Percentiles rank a stretch among this genome's conserved stretches.
These are phyloP conservation scores for Chlamydomonas applanata DNA, from an alignment of 139 green algal species.

Conservation along the genomic window DNA sequence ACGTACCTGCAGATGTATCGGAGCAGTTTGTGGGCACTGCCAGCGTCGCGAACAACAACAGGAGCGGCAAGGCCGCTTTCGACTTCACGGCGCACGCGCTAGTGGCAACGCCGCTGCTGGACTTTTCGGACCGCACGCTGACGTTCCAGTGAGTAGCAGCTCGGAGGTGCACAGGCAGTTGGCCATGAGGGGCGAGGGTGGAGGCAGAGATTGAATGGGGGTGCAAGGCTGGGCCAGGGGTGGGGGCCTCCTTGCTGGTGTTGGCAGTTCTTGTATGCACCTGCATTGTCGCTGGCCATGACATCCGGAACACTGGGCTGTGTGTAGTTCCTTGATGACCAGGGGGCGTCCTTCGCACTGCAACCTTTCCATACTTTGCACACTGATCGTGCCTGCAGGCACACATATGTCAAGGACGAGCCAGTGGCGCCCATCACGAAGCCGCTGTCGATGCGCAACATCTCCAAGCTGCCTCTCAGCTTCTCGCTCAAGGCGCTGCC, in stretches of 20 bases:
- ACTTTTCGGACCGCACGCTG: conserved; percentile 57
- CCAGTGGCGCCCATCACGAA: conserved; percentile 21
- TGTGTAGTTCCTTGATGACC: too few relatives aligned
- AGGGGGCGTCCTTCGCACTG: too few relatives aligned
- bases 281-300: too few relatives aligned
- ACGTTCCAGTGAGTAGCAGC: conserved; percentile 30
- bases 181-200: too few relatives aligned
- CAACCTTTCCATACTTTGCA: too few relatives aligned
- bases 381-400: conserved; percentile 3
- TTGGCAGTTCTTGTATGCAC: too few relatives aligned
- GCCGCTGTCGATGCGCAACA: conserved; percentile 49
- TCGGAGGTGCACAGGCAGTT: too few relatives aligned
- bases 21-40: conserved; percentile 57
- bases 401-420: conserved; percentile 53
- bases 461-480: conserved; percentile 61
- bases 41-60: not conserved
- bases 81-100: conserved; percentile 38
- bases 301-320: too few relatives aligned
- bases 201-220: too few relatives aligned
- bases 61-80: conserved; percentile 27
- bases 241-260: too few relatives aligned
- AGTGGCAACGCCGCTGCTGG: conserved; percentile 63
- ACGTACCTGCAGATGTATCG: conserved; percentile 3
- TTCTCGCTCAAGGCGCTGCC: conserved; percentile 45
- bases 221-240: too few relatives aligned